Conservation (phyloP, 176 grass and related monocot genomes). For the Eragrostis curvula region DNA sequence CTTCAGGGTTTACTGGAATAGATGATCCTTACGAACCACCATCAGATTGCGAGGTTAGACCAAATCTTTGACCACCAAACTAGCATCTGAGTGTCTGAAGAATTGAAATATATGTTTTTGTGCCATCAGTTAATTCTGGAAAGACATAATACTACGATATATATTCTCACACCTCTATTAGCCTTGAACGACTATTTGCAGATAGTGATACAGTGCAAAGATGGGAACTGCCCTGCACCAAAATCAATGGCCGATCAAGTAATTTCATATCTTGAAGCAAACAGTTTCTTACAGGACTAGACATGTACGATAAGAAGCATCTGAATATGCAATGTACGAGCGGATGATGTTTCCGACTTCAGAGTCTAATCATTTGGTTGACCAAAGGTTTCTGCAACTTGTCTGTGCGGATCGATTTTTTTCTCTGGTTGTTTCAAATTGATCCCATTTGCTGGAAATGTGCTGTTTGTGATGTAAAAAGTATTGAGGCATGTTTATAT, state of each 20-base stretch:
- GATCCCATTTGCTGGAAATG: neutral
- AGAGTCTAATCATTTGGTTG: neutral
- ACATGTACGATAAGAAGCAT: neutral
- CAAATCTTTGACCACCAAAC: neutral
- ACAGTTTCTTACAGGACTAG: conserved; percentile 63
- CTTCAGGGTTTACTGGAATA: conserved; percentile 84
- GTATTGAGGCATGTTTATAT: neutral
- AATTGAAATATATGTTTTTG: neutral
- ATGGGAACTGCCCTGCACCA: conserved; percentile 59
- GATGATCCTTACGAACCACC: conserved; percentile 91
- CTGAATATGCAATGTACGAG: neutral
- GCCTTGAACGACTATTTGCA: conserved; percentile 29
- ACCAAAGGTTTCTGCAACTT: neutral
- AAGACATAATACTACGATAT: neutral
- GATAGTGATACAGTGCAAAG: conserved; percentile 80
- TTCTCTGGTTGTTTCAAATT: neutral
- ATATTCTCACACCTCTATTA: neutral
- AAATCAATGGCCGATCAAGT: conserved; percentile 75
- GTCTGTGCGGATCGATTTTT: neutral
- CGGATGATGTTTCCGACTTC: neutral
- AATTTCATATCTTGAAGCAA: conserved; percentile 67
- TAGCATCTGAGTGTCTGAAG: neutral
- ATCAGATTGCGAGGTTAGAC: conserved; percentile 70
- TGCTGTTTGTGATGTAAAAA: neutral
- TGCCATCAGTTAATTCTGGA: neutral